phyloP scores from a whole-genome alignment of 202 grass and related monocot species.

The Hordeum pubiflorum region DNA sequence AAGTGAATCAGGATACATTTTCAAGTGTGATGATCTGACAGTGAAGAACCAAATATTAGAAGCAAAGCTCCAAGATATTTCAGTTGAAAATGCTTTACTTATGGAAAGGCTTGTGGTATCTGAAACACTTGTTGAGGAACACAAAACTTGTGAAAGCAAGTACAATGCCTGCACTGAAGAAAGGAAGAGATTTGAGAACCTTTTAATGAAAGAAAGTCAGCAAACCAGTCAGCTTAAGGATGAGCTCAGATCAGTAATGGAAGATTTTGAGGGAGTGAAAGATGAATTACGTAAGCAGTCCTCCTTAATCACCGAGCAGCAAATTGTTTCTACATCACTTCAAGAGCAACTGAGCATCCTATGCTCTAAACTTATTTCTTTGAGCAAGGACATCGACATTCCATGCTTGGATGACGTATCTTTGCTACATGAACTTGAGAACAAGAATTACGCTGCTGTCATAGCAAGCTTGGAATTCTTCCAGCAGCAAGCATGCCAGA shows the following conservation, averaged over 20 bases:
- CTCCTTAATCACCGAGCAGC: slow-evolving; percentile 42
- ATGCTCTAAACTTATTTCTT: slow-evolving; percentile 37
- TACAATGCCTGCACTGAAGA: slow-evolving; percentile 58
- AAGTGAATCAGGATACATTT: slow-evolving; percentile 57
- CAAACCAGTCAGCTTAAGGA: slow-evolving; percentile 45
- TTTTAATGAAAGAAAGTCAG: slow-evolving; percentile 60
- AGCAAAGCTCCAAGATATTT: slow-evolving; percentile 71
- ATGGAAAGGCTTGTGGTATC: slow-evolving; percentile 42
- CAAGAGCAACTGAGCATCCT: slow-evolving; percentile 35
- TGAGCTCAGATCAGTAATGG: slow-evolving; percentile 40
- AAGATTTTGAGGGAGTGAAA: slow-evolving; percentile 53
- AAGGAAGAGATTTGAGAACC: slow-evolving; percentile 52
- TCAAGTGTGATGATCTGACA: slow-evolving; percentile 66
- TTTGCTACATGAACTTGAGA: slow-evolving; percentile 39
- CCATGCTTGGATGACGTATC: slow-evolving; percentile 33
- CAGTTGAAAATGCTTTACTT: slow-evolving; percentile 46
- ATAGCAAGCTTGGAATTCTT: slow-evolving; percentile 51
- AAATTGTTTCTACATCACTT: slow-evolving; percentile 35
- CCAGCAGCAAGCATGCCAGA: slow-evolving; percentile 46
- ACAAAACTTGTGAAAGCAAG: slow-evolving; percentile 46
- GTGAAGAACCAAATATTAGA: slow-evolving; percentile 70
- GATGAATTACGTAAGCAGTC: slow-evolving; percentile 54
- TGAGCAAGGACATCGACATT: slow-evolving; percentile 42
- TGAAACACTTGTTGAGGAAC: slow-evolving; percentile 45
- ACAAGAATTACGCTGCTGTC: slow-evolving; percentile 37